Conservation (phyloP, 495 filamentous ascomycete genomes). For the Aspergillus panamensis region DNA sequence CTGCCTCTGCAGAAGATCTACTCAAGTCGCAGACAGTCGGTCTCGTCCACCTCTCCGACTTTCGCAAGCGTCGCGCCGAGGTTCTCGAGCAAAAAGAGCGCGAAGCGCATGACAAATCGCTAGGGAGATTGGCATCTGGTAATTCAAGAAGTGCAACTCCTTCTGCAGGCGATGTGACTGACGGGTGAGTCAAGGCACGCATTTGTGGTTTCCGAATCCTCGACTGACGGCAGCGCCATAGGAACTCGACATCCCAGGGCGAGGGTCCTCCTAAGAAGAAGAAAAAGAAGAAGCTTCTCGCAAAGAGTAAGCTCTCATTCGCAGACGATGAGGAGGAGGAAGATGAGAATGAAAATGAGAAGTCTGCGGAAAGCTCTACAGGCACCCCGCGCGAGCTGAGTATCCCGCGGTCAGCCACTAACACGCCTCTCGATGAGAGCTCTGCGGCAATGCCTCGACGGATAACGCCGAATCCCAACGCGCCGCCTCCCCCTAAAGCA, state of each 20-base stretch:
- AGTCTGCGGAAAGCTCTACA: slow-evolving; percentile 29
- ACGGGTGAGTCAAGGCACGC: slow-evolving; percentile 44
- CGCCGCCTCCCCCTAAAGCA: slow-evolving; percentile 68
- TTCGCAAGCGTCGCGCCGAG: slow-evolving; percentile 94
- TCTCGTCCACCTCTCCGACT: slow-evolving; percentile 87
- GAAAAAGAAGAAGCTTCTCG: slow-evolving; percentile 63
- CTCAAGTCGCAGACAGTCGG: slow-evolving; percentile 91
- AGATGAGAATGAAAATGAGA: slow-evolving; percentile 22
- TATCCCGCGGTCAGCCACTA: slow-evolving; percentile 35
- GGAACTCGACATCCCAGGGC: slow-evolving; percentile 39
- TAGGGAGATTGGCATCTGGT: slow-evolving; percentile 47
- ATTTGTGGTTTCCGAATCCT: slow-evolving; percentile 5
- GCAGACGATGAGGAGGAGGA: slow-evolving; percentile 57
- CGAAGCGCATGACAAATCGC: slow-evolving; percentile 65
- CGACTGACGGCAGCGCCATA: slow-evolving; percentile 42
- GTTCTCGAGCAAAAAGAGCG: slow-evolving; percentile 86
- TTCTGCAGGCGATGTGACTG: slow-evolving; percentile 48
- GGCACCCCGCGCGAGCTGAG: slow-evolving; percentile 37
- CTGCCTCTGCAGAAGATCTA: slow-evolving; percentile 80
- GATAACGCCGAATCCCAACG: slow-evolving; percentile 64
- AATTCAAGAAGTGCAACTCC: slow-evolving; percentile 53
- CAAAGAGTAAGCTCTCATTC: slow-evolving; percentile 69
- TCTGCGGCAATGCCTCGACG: slow-evolving; percentile 39
- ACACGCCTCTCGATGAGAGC: slow-evolving; percentile 39
- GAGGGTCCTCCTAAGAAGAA: slow-evolving; percentile 57